Percentiles rank a stretch among this genome's conserved stretches.
Conservation (phyloP, 2,329 filamentous ascomycete species). For the Cladosporium sp. region DNA sequence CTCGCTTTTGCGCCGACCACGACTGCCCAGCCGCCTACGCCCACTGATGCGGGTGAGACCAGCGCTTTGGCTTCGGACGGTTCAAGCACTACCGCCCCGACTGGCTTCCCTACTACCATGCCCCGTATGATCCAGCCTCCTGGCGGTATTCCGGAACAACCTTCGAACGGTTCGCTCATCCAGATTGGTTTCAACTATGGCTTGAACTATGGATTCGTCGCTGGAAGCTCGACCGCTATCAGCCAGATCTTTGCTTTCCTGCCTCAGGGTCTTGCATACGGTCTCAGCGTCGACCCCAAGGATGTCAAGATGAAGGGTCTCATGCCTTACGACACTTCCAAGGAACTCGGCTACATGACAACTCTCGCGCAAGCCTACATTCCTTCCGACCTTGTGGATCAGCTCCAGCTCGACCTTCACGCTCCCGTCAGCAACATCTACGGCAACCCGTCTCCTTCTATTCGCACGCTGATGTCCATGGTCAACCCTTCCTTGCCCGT, state of each 20-base stretch:
- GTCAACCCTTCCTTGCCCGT: constrained; percentile 81
- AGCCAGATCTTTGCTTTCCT: constrained; percentile 79
- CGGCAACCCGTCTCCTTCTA: constrained; percentile 55
- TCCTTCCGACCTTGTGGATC: constrained; percentile 41
- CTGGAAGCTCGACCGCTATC: constrained; percentile 62
- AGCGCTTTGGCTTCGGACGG: constrained; percentile 33
- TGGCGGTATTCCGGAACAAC: constrained; percentile 52
- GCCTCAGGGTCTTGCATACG: constrained; percentile 63
- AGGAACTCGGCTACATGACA: constrained; percentile 68
- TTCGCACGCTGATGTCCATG: constrained; percentile 66
- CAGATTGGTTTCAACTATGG: constrained; percentile 78
- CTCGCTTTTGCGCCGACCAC: constrained; percentile 48
- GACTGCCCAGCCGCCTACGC: neutral
- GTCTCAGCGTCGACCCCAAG: constrained; percentile 44
- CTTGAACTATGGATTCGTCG: constrained; percentile 80
- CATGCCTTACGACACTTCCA: constrained; percentile 67
- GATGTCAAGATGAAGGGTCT: constrained; percentile 65
- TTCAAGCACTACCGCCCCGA: constrained; percentile 39
- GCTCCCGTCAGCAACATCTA: constrained; percentile 70
- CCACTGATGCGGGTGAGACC: constrained; percentile 21
- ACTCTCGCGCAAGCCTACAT: constrained; percentile 58
- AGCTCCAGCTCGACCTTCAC: constrained; percentile 62
- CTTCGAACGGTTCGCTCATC: constrained; percentile 55
- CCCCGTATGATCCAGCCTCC: constrained; percentile 72
- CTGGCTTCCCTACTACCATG: constrained; percentile 58